Evolutionary conservation across 192 early-diverging fungal genomes (phyloP), one percentile per base, ranked within the genome.

Genomic region (Pilaira anomala): DNA sequence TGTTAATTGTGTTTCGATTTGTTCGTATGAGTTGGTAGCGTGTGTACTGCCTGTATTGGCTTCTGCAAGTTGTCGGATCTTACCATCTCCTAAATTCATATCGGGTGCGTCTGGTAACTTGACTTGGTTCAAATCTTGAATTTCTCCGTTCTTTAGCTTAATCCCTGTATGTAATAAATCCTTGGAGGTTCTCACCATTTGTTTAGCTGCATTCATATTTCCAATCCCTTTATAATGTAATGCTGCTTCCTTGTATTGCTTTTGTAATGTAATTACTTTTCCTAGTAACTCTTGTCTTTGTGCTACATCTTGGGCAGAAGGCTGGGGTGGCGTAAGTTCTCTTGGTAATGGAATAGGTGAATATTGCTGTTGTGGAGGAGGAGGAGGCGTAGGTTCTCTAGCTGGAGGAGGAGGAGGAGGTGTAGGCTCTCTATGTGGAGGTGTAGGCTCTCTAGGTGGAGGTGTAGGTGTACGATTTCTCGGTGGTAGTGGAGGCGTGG

Each of bases 191-290:
- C 52, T 56, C 13, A 90, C 41, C 73, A 81, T 72, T 65, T 86
- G 77, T 14, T 82, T 69, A 2, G 86, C 83, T 3, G 29, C 62
- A 11, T 48, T 46, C 3, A 80, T 18, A 46, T 87, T 72, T 26
- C 77, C 72, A 0, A 76, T 48, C 16, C 75, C 63, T 72, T 88
- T 88, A 63, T 76, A 80, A 12, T 67, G 67, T 36, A 85, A 49
- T 3, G 85, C 88, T 7, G 75, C 76, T 26, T 79, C 66, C 63
- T 83, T 87, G 64, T 90, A 90, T 66, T 90, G 78, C 25, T 76
- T 49, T 56, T 77, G 77, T 1, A 74, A 48, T 11, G 46, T 24
- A 8, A 72, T 62, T 18, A 86, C 26, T 30, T 41, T 42, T 14
- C 65, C 40, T 16, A 63, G 62, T 13, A 65, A n/a, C 62, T 61